These are phyloP conservation scores for Colletotrichum lindemuthianum DNA, from an alignment of 2,329 filamentous ascomycete genomes.

Conservation along the genomic window DNA sequence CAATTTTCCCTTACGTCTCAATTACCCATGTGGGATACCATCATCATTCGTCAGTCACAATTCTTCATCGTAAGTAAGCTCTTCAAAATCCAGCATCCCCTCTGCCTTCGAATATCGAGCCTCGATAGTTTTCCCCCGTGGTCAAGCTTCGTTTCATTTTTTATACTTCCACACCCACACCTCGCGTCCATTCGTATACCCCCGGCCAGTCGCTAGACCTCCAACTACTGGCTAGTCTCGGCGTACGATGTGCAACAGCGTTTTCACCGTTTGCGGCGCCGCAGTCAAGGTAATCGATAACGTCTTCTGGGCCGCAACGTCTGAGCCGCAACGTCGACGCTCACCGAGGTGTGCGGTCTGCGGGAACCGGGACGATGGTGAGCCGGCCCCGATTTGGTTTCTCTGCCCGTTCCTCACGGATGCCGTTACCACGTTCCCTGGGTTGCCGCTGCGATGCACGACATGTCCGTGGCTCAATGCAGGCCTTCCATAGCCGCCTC, in stretches of 20 bases:
- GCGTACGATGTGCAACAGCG: no score
- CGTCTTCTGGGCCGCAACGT: background rate
- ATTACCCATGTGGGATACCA: background rate
- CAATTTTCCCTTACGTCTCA: background rate
- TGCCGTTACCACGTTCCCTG: slow-evolving; percentile 16
- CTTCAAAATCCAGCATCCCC: background rate
- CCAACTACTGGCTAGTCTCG: no score
- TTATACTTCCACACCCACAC: no score
- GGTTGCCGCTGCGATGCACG: slow-evolving; percentile 16
- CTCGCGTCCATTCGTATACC: no score
- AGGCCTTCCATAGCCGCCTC: slow-evolving; percentile 28
- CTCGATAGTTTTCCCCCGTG: no score
- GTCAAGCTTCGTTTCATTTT: no score
- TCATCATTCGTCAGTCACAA: no score
- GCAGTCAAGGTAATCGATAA: no score
- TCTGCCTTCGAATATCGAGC: no score
- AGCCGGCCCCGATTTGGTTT: slow-evolving; percentile 23
- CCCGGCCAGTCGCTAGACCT: no score
- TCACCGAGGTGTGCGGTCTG: slow-evolving; percentile 33
- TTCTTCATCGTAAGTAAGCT: background rate
- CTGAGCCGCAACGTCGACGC: background rate
- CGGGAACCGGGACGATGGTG: slow-evolving; percentile 32
- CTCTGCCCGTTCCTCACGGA: background rate
- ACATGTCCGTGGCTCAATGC: slow-evolving; percentile 28
- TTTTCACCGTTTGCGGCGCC: no score